Base-by-base conservation (phyloP, 345 rosid genomes). In the Salix purpurea region DNA sequence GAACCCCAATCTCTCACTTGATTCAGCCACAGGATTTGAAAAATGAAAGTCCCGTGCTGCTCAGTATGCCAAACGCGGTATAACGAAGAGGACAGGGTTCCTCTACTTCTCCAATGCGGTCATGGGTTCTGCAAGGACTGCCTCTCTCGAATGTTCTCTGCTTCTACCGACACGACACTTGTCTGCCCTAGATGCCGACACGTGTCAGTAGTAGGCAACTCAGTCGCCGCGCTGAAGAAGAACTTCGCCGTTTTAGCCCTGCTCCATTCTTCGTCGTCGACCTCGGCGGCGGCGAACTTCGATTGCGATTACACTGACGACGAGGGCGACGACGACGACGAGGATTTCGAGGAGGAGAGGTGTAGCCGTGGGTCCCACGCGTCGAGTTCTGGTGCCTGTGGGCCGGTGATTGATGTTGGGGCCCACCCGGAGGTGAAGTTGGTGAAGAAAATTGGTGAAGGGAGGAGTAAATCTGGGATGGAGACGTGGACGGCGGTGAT, bases 71-170 rank as follows among this genome's bases (percentile, higher is more conserved):
- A 96, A 83, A 89, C 90, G 42, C 80, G 96, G 84, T 96, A 96
- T 84, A 91, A 93, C 84, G 98, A 93, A 82, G 96, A 86, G 4
- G 99, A 92, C 69, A 85, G 98, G 67, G 97, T 92, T 74, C 99
- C 98, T 21, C 78, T 96, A 4, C 80, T 96, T 70, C 98, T 93
- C 69, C 92, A 93, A 85, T 96, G 99, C 79, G 99, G 98, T 7
- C 99, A 93, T 28, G 97, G 98, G 30, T 96, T 93, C 84, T 96
- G 99, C 84, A 93, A 83, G 60, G 98, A 93, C 69, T 96, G 99
- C 69, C 80, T 93, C 18, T 93, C 98, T 0, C 82, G 84, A 68
- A 89, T 96, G 97, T 96, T 96, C 90, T 83, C 98, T 10, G 83
- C 97, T 11, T 96, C 99, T 26, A 71, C 87, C 54, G 99, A 96